These are phyloP conservation scores for Lathyrus sativus DNA, from an alignment of 306 rosid genomes.

Conservation along the genomic window DNA sequence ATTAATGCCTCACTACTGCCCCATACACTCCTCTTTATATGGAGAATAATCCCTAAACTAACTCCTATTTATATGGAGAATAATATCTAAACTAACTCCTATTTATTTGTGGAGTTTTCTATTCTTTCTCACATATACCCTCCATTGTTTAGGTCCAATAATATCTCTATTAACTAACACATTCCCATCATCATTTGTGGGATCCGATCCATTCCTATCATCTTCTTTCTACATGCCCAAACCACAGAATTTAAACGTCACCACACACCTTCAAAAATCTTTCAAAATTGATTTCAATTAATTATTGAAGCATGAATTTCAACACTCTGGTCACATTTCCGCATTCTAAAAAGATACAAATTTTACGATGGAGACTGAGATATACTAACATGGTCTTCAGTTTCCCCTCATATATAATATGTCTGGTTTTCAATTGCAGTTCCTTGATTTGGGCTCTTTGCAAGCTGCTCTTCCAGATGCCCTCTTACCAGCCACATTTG, in stretches of 20 bases:
- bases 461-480: constrained; percentile 71
- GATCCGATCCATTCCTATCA: too few species aligned
- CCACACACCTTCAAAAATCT: neutral
- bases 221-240: too few species aligned
- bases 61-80: too few species aligned
- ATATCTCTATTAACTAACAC: too few species aligned
- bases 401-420: constrained; percentile 18
- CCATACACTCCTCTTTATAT: too few species aligned
- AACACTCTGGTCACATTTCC: neutral
- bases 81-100: too few species aligned
- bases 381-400: constrained; percentile 1
- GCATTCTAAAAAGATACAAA: constrained; percentile 9
- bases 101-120: too few species aligned
- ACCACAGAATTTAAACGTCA: neutral
- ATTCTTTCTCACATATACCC: too few species aligned
- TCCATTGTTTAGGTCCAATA: too few species aligned
- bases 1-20: too few species aligned
- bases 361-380: constrained; percentile 25
- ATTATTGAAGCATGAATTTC: constrained; percentile 27
- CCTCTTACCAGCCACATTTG: constrained; percentile 59
- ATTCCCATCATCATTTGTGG: too few species aligned
- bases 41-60: too few species aligned
- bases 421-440: constrained; percentile 51
- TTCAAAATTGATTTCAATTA: constrained; percentile 14
- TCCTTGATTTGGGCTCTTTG: constrained; percentile 73